These are phyloP conservation scores for Salvia miltiorrhiza DNA, from an alignment of 257 asterid genomes.

Conservation along the genomic window DNA sequence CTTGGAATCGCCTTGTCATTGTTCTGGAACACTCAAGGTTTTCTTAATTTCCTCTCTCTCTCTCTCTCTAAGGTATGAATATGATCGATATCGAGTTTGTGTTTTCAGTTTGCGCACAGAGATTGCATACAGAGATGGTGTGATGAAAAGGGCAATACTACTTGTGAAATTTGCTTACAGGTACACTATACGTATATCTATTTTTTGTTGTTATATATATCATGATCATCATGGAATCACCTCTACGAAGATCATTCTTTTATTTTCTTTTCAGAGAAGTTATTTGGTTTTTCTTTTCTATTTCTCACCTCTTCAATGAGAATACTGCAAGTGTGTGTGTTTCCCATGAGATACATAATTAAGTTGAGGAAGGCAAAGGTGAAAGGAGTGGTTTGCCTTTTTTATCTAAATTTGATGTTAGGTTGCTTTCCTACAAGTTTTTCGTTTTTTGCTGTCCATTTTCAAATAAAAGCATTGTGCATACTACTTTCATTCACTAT, in stretches of 20 bases:
- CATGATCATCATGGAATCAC: not conserved
- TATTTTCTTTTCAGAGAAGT: no score
- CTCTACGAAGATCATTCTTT: not conserved
- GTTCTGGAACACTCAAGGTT: slow-evolving; percentile 88
- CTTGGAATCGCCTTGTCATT: slow-evolving; percentile 74
- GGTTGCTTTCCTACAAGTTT: not conserved
- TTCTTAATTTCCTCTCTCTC: not conserved
- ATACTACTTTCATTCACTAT: not conserved
- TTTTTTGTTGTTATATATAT: not conserved
- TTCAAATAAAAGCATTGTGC: not conserved
- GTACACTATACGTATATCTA: slow-evolving; percentile 12
- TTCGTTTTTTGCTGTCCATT: not conserved
- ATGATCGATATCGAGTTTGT: not conserved
- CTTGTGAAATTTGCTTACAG: slow-evolving; percentile 83
- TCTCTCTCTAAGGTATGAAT: not conserved
- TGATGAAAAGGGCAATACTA: slow-evolving; percentile 74
- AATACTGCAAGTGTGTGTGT: not conserved
- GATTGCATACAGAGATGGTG: slow-evolving; percentile 95
- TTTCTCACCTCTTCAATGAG: not conserved
- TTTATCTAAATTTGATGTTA: not conserved
- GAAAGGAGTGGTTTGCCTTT: not conserved
- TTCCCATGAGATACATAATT: no score
- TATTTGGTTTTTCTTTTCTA: no score
- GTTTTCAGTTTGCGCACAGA: slow-evolving; percentile 69
- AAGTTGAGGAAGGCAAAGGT: no score